Conservation (phyloP, 306 rosid genomes). For the Cicer chorassanicum region DNA sequence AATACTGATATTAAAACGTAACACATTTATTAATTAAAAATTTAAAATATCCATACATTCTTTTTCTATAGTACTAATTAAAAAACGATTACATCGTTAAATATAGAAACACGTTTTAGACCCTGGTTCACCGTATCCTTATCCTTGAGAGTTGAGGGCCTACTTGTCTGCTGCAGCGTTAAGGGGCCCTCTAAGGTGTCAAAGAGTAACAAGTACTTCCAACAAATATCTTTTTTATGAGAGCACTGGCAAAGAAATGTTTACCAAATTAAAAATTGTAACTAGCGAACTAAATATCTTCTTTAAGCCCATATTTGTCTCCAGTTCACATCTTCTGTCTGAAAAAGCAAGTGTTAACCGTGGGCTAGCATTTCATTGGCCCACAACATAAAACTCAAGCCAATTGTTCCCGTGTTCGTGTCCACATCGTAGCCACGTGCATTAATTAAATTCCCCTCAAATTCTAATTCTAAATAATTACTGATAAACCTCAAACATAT, state of each 20-base stretch:
- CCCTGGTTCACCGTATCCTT: not conserved
- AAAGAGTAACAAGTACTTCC: too few species aligned
- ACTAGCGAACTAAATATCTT: not conserved
- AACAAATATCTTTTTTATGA: too few species aligned
- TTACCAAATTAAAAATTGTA: too few species aligned
- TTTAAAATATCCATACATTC: too few species aligned
- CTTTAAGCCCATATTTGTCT: not conserved
- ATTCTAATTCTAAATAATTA: too few species aligned
- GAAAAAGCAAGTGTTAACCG: conserved; percentile 38
- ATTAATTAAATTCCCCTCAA: not conserved
- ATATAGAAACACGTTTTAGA: not conserved
- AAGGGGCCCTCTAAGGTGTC: too few species aligned
- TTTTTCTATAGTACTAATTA: too few species aligned
- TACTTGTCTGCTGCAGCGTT: too few species aligned
- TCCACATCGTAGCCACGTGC: conserved; percentile 53
- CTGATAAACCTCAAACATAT: not conserved
- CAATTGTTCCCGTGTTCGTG: conserved; percentile 49
- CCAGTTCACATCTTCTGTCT: not conserved
- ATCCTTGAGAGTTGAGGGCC: too few species aligned
- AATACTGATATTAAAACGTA: too few species aligned
- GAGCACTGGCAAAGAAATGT: too few species aligned
- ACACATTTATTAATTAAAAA: too few species aligned
- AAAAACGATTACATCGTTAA: not conserved
- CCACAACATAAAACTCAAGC: not conserved
- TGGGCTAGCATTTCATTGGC: conserved; percentile 21